Evolutionary conservation across 2,329 filamentous ascomycete genomes (phyloP).

Genomic region (Trichoderma sp.): DNA sequence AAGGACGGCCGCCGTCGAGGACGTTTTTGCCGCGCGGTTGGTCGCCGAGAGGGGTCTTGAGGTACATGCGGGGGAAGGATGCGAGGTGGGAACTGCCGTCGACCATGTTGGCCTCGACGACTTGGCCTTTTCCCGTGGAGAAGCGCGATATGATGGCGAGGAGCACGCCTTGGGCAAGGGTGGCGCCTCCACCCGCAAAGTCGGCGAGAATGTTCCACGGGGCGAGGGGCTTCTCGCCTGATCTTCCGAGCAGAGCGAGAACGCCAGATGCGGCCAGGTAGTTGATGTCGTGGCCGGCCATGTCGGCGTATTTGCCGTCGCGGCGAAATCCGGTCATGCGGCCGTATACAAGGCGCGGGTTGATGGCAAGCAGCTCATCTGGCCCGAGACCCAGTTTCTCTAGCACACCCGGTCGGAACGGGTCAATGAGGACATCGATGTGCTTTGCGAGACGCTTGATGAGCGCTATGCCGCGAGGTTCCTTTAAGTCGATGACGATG

Average conservation of each 20-base stretch:
- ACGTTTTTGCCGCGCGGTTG: constrained; percentile 72
- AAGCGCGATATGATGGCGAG: constrained; percentile 73
- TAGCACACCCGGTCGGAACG: constrained; percentile 87
- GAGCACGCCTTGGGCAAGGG: constrained; percentile 79
- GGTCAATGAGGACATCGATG: constrained; percentile 88
- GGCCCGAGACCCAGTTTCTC: constrained; percentile 83
- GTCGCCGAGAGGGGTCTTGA: constrained; percentile 66
- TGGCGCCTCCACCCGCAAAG: constrained; percentile 86
- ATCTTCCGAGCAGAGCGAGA: constrained; percentile 73
- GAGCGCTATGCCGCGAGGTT: constrained; percentile 63
- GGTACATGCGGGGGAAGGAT: constrained; percentile 72
- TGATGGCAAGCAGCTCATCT: constrained; percentile 64
- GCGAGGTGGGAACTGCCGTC: constrained; percentile 82
- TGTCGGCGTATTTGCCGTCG: constrained; percentile 80
- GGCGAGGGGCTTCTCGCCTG: constrained; percentile 70
- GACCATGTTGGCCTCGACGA: constrained; percentile 97
- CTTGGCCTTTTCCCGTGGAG: constrained; percentile 72
- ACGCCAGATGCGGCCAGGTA: constrained; percentile 89
- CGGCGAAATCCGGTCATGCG: constrained; percentile 89
- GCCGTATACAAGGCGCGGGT: constrained; percentile 77
- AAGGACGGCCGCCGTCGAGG: constrained; percentile 84
- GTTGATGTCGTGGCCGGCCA: constrained; percentile 97
- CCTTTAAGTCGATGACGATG: constrained; percentile 79
- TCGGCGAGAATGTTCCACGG: constrained; percentile 86
- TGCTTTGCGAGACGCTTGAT: constrained; percentile 69